A percentile compares a stretch with the other conserved stretches of the same genome.
Conservation (phyloP, 2,329 filamentous ascomycete species). For the Calonectria multiphialidica region DNA sequence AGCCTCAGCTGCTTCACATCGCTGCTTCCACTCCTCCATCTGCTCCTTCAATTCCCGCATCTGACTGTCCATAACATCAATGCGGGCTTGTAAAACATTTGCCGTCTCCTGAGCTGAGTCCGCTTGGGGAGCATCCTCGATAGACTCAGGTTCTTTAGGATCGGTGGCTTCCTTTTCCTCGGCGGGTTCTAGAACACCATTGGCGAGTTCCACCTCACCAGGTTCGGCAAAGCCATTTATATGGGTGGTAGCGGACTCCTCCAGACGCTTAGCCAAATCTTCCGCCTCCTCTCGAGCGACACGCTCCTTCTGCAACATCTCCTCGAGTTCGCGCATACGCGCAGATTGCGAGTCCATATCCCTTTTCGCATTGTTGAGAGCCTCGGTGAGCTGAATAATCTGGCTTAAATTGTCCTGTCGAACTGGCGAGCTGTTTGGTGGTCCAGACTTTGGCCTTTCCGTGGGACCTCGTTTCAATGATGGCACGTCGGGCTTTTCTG, state of each 20-base stretch:
- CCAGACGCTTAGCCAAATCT: slow-evolving; percentile 79
- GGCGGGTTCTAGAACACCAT: slow-evolving; percentile 27
- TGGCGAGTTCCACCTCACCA: slow-evolving; percentile 34
- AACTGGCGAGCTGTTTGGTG: slow-evolving; percentile 67
- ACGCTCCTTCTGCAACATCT: slow-evolving; percentile 80
- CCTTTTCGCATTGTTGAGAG: slow-evolving; percentile 84
- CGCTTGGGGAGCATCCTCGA: slow-evolving; percentile 45
- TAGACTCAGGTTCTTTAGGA: slow-evolving; percentile 42
- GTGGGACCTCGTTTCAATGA: slow-evolving; percentile 82
- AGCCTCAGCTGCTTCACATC: slow-evolving; percentile 84
- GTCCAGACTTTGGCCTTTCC: slow-evolving; percentile 75
- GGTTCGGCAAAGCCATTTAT: slow-evolving; percentile 44
- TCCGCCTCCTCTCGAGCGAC: slow-evolving; percentile 87
- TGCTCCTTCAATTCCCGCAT: slow-evolving; percentile 86
- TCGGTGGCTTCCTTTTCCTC: slow-evolving; percentile 36
- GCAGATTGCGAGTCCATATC: slow-evolving; percentile 88
- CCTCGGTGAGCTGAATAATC: slow-evolving; percentile 86
- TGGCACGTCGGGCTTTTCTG: slow-evolving; percentile 88
- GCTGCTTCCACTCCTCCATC: slow-evolving; percentile 80
- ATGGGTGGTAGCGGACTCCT: slow-evolving; percentile 61
- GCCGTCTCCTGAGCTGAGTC: slow-evolving; percentile 55
- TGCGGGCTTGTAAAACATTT: slow-evolving; percentile 68
- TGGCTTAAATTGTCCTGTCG: slow-evolving; percentile 75
- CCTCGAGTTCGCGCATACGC: slow-evolving; percentile 84
- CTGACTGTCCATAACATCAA: slow-evolving; percentile 82